phyloP scores from a whole-genome alignment of 129 eudicot species.

The Tagetes patula region DNA sequence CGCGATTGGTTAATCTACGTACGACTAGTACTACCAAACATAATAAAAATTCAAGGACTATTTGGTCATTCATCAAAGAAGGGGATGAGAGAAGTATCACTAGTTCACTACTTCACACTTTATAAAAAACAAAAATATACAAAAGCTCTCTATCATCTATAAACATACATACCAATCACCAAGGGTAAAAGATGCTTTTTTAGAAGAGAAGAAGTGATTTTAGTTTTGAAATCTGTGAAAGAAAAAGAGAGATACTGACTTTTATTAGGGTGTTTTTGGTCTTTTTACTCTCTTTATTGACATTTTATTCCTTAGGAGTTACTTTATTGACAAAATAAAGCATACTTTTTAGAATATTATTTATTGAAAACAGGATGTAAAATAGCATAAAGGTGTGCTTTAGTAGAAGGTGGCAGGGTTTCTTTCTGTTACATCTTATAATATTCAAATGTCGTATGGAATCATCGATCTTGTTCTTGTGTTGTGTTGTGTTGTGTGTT shows the following conservation, averaged over 20 bases:
- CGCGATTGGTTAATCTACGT: neutral
- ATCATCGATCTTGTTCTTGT: conserved; percentile 36
- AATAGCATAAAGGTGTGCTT: conserved; percentile 45
- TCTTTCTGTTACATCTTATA: conserved; percentile 39
- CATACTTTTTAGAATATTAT: conserved; percentile 12
- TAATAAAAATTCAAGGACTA: neutral
- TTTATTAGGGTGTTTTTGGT: conserved; percentile 31
- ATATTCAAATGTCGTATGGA: conserved; percentile 40
- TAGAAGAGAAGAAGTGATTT: conserved; percentile 31
- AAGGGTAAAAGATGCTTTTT: conserved; percentile 58
- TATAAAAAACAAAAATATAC: conserved; percentile 3
- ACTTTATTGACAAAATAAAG: conserved; percentile 66
- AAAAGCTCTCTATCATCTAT: conserved; percentile 11
- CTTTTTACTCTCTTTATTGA: conserved; percentile 60
- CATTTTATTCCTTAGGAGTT: conserved; percentile 38
- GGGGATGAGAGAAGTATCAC: neutral
- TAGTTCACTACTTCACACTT: neutral
- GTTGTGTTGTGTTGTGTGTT: conserved; percentile 31
- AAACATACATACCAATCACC: conserved; percentile 34
- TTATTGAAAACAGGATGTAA: conserved; percentile 32
- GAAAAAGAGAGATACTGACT: conserved; percentile 31
- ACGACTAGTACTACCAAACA: neutral
- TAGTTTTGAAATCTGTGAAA: conserved; percentile 58
- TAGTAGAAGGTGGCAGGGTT: conserved; percentile 52
- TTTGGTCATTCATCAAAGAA: neutral